Evolutionary conservation across 768 basidiomycete species (phyloP), one percentile per base, ranked within the genome.

Genomic region (Hebeloma cylindrosporum): DNA sequence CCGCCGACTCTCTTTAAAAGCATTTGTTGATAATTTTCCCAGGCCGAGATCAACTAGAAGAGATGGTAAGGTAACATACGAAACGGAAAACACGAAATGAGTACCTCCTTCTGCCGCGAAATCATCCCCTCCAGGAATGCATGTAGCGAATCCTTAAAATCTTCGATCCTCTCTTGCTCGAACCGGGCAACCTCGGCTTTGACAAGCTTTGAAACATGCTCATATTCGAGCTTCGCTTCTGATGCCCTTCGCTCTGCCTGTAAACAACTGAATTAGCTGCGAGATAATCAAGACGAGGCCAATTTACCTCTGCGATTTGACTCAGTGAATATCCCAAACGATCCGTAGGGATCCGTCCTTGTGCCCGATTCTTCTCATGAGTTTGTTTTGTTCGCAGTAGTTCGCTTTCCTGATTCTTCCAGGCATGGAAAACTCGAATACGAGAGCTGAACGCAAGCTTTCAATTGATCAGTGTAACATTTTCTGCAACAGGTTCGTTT

Each of bases 151-250:
- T 78, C 73, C 65, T 93, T 94, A 66, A 98, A 96, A 61, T 98
- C 95, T 36, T 91, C 88, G 18, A 98, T 78, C 31, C 94, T 80
- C 66, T 96, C 95, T 60, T 83, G 80, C 67, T 99, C 95, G 59
- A 98, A 97, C 31, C 95, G 74, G 4, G 81, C 82, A 51, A 93
- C 80, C 67, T 99, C 96, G 3, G 79, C 69, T 66, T 98, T 98
- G 54, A 93, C 83, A 14, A 96, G 70, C 52, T 86, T 86, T 14
- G 92, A 90, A 9, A 86, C 85, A 16, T 87, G 79, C 32, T 97
- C 94, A 60, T 88, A 99, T 52, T 96, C 95, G 39, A 81, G 80
- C 59, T 87, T 90, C 0, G 87, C 78, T 35, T 95, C 92, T 32
- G 88, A 65, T 3, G 87, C 83, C 14, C 84, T 80, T 39, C 91